These are phyloP conservation scores for Colletotrichum theobromicola DNA, from an alignment of 2,329 filamentous ascomycete species.

Conservation along the genomic window DNA sequence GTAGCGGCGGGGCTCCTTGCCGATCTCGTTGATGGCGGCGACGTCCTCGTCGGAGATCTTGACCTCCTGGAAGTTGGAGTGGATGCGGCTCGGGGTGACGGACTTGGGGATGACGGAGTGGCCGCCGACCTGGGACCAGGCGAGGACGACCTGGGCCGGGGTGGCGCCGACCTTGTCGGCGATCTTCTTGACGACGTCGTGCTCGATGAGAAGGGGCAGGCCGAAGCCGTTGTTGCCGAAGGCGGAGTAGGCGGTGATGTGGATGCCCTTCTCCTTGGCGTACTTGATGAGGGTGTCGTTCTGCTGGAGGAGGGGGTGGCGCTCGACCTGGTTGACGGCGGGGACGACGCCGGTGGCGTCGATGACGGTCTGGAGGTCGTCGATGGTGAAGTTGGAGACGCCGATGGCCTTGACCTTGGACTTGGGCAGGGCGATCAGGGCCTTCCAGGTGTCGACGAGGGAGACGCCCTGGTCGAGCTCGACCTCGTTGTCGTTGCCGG, in stretches of 20 bases:
- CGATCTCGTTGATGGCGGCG: constrained; percentile 65
- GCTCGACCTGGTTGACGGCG: constrained; percentile 73
- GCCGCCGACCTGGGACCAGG: constrained; percentile 65
- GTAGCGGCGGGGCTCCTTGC: constrained; percentile 52
- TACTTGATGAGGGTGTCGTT: constrained; percentile 64
- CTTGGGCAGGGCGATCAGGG: constrained; percentile 61
- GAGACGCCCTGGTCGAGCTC: constrained; percentile 49
- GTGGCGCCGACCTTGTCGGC: constrained; percentile 53
- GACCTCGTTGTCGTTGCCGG: constrained; percentile 36
- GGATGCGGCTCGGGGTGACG: constrained; percentile 70
- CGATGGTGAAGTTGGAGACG: constrained; percentile 76
- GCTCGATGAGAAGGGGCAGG: constrained; percentile 61
- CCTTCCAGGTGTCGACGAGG: constrained; percentile 50
- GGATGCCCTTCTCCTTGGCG: constrained; percentile 66
- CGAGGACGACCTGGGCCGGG: constrained; percentile 52
- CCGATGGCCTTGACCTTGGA: constrained; percentile 71
- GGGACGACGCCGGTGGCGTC: constrained; percentile 61
- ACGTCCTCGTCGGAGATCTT: constrained; percentile 65
- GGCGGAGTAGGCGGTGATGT: constrained; percentile 69
- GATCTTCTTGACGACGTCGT: constrained; percentile 59
- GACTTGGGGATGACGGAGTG: constrained; percentile 79
- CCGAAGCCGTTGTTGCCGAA: constrained; percentile 52
- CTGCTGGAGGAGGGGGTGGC: constrained; percentile 67
- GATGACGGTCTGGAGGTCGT: constrained; percentile 55
- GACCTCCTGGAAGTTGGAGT: constrained; percentile 72